Evolutionary conservation across 1,139 yeast genomes (phyloP).

Genomic region (Geotrichum citri-aurantii): DNA sequence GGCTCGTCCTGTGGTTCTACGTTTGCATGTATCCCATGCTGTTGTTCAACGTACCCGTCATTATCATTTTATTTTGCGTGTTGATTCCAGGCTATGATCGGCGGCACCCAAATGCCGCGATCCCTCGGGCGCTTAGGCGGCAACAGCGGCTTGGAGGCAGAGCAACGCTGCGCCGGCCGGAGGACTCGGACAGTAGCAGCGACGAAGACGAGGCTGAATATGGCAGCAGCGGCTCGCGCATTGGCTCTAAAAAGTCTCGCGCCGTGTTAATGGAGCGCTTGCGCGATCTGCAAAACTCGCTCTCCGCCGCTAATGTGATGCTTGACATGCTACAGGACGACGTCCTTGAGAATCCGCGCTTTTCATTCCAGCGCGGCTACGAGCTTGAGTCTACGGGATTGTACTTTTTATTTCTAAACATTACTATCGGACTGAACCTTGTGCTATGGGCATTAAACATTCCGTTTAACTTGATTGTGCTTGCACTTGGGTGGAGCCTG

Average conservation of each 20-base stretch:
- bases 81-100: constrained; percentile 67
- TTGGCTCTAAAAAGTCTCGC: constrained; percentile 13
- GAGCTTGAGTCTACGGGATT: constrained; percentile 59
- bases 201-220: constrained; percentile 4
- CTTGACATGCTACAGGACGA: neutral
- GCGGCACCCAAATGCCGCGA: constrained; percentile 46
- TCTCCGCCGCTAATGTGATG: constrained; percentile 26
- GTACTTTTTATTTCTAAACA: constrained; percentile 42
- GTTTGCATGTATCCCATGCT: constrained; percentile 60
- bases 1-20: constrained; percentile 31
- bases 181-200: neutral
- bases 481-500: constrained; percentile 44
- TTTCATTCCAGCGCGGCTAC: constrained; percentile 29
- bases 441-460: neutral
- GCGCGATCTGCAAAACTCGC: constrained; percentile 58
- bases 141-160: neutral
- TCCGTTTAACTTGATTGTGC: neutral
- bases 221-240: neutral
- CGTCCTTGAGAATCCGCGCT: neutral
- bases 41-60: constrained; percentile 57
- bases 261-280: constrained; percentile 43
- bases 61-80: constrained; percentile 51
- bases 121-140: neutral
- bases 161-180: neutral
- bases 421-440: neutral